Evolutionary conservation across 352 stramenopile genomes (phyloP).

Genomic region (Phytophthora quininea): DNA sequence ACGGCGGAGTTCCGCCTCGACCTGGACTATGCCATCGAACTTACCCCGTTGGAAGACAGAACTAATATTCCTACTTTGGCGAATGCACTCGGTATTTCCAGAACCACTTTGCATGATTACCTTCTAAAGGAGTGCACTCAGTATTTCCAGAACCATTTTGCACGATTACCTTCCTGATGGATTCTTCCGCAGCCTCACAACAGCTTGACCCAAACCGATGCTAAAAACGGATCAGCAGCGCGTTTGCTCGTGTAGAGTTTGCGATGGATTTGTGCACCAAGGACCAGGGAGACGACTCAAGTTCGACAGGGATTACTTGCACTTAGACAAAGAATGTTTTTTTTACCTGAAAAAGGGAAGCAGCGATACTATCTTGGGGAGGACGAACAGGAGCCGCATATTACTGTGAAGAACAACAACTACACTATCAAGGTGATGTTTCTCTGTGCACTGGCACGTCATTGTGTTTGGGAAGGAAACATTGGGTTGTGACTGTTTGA

Average conservation of each 20-base stretch:
- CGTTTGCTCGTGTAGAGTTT: background rate
- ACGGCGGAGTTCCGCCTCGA: slow-evolving; percentile 8
- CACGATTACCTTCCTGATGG: slow-evolving; percentile 14
- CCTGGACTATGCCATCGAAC: slow-evolving; percentile 9
- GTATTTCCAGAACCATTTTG: slow-evolving; percentile 6
- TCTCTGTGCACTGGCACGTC: slow-evolving; percentile 12
- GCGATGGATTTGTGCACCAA: background rate
- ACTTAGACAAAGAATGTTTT: background rate
- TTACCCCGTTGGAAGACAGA: slow-evolving; percentile 10
- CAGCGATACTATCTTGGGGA: slow-evolving; percentile 5
- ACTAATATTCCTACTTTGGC: slow-evolving; percentile 19
- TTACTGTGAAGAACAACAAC: slow-evolving; percentile 10
- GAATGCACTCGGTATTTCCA: slow-evolving; percentile 7
- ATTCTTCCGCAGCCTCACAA: background rate
- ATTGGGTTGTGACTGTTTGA: slow-evolving; percentile 27
- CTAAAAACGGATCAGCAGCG: background rate
- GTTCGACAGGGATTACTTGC: background rate
- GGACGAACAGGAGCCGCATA: background rate
- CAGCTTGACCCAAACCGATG: background rate
- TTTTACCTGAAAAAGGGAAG: background rate
- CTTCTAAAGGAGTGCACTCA: slow-evolving; percentile 4
- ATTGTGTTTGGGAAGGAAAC: slow-evolving; percentile 17
- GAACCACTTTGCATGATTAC: slow-evolving; percentile 10
- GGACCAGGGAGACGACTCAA: background rate
- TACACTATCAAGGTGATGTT: slow-evolving; percentile 29